These are phyloP conservation scores for Physcomitrium patens DNA, from an alignment of 225 moss, liverwort and hornwort genomes.

Conservation along the genomic window DNA sequence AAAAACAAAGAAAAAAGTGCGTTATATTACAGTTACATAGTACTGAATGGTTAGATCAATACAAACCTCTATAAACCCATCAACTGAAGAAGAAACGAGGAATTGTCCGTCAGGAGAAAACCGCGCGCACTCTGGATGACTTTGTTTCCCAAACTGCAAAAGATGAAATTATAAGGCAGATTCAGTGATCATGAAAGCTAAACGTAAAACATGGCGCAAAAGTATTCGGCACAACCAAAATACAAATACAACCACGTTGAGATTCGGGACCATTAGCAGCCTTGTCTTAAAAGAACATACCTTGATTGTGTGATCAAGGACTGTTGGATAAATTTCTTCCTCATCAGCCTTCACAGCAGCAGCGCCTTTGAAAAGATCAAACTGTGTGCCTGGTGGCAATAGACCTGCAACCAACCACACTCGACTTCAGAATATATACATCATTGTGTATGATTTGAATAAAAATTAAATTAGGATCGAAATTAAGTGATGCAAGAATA, in stretches of 20 bases:
- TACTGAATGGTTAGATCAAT: not conserved
- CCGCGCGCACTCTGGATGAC: constrained; percentile 95
- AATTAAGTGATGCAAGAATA: not conserved
- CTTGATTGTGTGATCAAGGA: constrained; percentile 87
- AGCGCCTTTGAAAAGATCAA: constrained; percentile 97
- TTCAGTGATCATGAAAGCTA: constrained; percentile 14
- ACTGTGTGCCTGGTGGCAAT: constrained; percentile 95
- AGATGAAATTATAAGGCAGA: not conserved
- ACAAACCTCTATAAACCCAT: constrained; percentile 97
- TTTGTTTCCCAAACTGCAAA: constrained; percentile 94
- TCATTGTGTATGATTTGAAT: not conserved
- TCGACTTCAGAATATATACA: not conserved
- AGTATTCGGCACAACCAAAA: not conserved
- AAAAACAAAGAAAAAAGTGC: not conserved
- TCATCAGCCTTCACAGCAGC: constrained; percentile 98
- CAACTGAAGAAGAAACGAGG: constrained; percentile 94
- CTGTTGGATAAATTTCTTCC: constrained; percentile 90
- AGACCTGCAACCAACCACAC: constrained; percentile 58
- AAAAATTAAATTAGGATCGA: not conserved
- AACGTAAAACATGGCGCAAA: not conserved
- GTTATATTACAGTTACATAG: not conserved
- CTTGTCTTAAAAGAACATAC: constrained; percentile 38
- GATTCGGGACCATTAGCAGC: not conserved
- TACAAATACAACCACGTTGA: not conserved
- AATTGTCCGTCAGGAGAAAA: constrained; percentile 99